Conservation (phyloP, 306 rosid genomes). For the Pueraria montana region DNA sequence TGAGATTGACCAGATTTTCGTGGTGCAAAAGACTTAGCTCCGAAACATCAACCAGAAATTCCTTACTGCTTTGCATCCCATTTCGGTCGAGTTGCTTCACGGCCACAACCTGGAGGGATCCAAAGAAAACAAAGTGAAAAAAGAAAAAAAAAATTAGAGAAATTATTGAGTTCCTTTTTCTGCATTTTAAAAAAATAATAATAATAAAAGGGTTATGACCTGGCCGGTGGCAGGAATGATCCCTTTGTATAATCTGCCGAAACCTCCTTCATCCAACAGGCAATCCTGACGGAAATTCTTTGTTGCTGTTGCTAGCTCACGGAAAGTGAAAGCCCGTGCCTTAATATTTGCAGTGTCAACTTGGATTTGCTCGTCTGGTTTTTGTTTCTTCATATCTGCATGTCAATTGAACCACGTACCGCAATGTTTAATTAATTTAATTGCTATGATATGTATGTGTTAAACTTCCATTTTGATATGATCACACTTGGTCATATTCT, state of each 20-base stretch:
- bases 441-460: background rate
- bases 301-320: constrained; percentile 93
- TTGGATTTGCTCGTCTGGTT: constrained; percentile 41
- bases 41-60: constrained; percentile 70
- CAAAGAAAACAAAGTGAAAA: background rate
- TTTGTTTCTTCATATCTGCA: constrained; percentile 57
- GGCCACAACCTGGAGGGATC: constrained; percentile 67
- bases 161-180: background rate
- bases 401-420: background rate
- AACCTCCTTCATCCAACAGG: constrained; percentile 82
- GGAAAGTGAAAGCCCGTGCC: constrained; percentile 72
- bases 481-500: background rate
- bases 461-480: background rate
- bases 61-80: constrained; percentile 70
- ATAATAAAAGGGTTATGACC: constrained; percentile 51
- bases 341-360: constrained; percentile 51
- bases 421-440: too few relatives aligned
- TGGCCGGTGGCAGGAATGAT: constrained; percentile 67
- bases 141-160: background rate
- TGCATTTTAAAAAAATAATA: background rate
- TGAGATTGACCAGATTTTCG: constrained; percentile 77
- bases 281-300: constrained; percentile 92
- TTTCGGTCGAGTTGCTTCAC: constrained; percentile 93
- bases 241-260: constrained; percentile 87
- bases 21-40: constrained; percentile 66